Evolutionary conservation across 139 green algal genomes (phyloP), one percentile per base, ranked within the genome.

Genomic region (Trebouxia sp.): DNA sequence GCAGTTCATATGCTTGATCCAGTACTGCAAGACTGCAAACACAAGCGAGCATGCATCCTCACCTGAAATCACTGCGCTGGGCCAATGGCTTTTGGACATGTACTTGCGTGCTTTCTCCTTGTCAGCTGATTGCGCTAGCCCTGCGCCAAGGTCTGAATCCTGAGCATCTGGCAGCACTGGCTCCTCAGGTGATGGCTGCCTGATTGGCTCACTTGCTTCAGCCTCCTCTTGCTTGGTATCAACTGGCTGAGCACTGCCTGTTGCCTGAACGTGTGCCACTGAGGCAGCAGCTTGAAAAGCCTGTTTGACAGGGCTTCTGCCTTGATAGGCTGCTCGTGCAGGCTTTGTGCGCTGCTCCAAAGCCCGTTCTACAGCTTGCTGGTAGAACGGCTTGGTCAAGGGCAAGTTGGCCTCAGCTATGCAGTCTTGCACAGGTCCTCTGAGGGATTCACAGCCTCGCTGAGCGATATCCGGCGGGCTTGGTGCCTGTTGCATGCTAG

Each of bases 341-440:
- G 12, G 26, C n/a, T 39, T n/a, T 66, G 55, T 39, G 3, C 32
- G 62, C 32, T 72, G 62, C 15, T 72, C 32, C 62, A 45, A 30
- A 30, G 62, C 62, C 7, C 32, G 32, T 17, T 72, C 62, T 24
- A 72, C 32, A 72, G 62, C 62, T 35, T 72, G 62, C 35, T 72
- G 62, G 6, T 72, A 72, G 32, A 72, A 72, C 20, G 28, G 37
- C 42, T 69, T 50, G 55, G 62, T 22, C 51, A 72, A 30, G 22
- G 42, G 30, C 62, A 72, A 30, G 26, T 51, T 30, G 12, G 75
- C 75, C 70, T 50, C 75, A 30, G 50, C 51, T 30, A 80, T 80
- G 37, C 50, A 72, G 3, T 47, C 65, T 43, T 45, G 62, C 32
- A 72, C 62, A 45, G 62, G 32, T 45, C 32, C 32, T 35, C 20